These are phyloP conservation scores for Daldinia vernicosa DNA, from an alignment of 495 filamentous ascomycete species.

Conservation along the genomic window DNA sequence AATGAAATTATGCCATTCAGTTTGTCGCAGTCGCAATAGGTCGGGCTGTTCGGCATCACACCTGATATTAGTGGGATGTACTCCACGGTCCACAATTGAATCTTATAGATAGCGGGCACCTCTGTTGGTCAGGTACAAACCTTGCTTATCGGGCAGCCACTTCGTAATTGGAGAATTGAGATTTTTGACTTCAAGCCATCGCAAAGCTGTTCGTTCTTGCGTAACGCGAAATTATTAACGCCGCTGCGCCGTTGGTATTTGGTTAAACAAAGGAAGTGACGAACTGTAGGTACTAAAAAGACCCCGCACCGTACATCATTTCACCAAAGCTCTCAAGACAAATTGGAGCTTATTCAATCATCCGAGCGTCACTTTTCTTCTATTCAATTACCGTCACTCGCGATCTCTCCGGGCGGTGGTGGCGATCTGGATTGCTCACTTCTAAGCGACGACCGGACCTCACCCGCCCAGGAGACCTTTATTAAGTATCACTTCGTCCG, in stretches of 20 bases:
- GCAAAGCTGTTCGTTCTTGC: slow-evolving; percentile 26
- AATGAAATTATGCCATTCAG: background rate
- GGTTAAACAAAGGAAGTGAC: slow-evolving; percentile 24
- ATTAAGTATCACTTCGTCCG: slow-evolving; percentile 9
- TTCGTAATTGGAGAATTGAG: slow-evolving; percentile 24
- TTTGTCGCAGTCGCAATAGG: background rate
- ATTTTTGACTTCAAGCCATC: slow-evolving; percentile 31
- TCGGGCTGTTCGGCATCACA: slow-evolving; percentile 7
- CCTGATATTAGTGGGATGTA: slow-evolving; percentile 29
- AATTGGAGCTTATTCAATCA: slow-evolving; percentile 34
- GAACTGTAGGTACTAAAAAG: slow-evolving; percentile 21
- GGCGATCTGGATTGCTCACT: slow-evolving; percentile 26
- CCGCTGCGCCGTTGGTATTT: background rate
- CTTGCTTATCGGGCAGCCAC: slow-evolving; percentile 28
- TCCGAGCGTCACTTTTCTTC: slow-evolving; percentile 29
- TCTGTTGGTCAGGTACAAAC: slow-evolving; percentile 14
- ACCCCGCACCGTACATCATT: slow-evolving; percentile 33
- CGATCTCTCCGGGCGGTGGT: slow-evolving; percentile 20
- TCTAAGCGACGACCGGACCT: slow-evolving; percentile 21
- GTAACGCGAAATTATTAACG: slow-evolving; percentile 15
- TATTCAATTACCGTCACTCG: slow-evolving; percentile 22
- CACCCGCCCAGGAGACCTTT: slow-evolving; percentile 17
- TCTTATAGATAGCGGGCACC: slow-evolving; percentile 16
- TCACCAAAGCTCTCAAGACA: slow-evolving; percentile 11
- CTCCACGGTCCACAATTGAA: slow-evolving; percentile 35